A percentile compares a stretch with the other conserved stretches of the same genome.
Evolutionary conservation across 345 rosid genomes (phyloP).

Genomic region (Eutrema japonicum): DNA sequence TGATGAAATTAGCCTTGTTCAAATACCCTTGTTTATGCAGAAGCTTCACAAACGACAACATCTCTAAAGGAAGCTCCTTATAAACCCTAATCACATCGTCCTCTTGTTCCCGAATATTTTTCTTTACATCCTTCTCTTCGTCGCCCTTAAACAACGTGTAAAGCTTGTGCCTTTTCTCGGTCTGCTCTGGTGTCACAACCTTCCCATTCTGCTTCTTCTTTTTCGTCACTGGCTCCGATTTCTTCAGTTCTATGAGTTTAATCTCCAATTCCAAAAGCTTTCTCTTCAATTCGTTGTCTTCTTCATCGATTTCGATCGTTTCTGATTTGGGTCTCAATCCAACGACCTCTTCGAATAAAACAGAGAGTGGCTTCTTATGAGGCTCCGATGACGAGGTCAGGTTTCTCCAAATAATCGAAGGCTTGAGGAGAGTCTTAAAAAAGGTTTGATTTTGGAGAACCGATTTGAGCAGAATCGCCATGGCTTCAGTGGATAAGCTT

Average conservation of each 20-base stretch:
- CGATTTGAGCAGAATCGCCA: constrained; percentile 43
- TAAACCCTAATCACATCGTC: constrained; percentile 36
- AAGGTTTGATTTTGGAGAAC: constrained; percentile 42
- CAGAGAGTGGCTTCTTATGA: constrained; percentile 47
- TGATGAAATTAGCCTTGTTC: constrained; percentile 64
- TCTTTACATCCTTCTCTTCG: constrained; percentile 20
- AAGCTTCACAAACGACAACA: constrained; percentile 59
- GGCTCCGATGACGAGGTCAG: constrained; percentile 32
- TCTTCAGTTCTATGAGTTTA: constrained; percentile 50
- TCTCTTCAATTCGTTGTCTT: constrained; percentile 40
- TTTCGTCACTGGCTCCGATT: constrained; percentile 29
- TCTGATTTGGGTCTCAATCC: constrained; percentile 53
- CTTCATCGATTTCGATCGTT: constrained; percentile 33
- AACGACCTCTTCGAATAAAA: constrained; percentile 57
- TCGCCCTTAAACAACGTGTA: constrained; percentile 36
- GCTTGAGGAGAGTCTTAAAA: constrained; percentile 21
- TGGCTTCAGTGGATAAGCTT: background rate
- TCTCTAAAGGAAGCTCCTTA: constrained; percentile 61
- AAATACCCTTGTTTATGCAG: constrained; percentile 66
- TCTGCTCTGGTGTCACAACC: constrained; percentile 13
- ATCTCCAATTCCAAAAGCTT: constrained; percentile 53
- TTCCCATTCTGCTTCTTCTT: constrained; percentile 25
- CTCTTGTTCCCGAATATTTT: constrained; percentile 1
- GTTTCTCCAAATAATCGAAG: constrained; percentile 33
- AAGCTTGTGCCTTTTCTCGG: constrained; percentile 33